Conservation (phyloP, 768 basidiomycete species). For the Sistotremastrum niveocremeum region DNA sequence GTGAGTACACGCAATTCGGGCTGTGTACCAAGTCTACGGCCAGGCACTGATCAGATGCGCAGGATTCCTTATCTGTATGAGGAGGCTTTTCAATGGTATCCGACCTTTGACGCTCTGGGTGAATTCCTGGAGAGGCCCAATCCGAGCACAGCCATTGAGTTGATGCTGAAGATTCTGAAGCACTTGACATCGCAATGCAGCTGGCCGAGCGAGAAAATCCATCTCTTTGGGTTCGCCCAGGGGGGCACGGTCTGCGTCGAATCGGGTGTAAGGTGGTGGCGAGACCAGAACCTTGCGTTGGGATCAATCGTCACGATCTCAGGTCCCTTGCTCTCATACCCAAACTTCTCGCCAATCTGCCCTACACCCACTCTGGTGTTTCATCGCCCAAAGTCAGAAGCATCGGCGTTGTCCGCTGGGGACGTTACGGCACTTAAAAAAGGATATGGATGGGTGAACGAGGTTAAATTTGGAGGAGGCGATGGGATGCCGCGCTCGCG, state of each 20-base stretch:
- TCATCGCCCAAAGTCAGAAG: slow-evolving; percentile 36
- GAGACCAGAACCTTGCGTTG: slow-evolving; percentile 19
- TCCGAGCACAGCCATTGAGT: slow-evolving; percentile 51
- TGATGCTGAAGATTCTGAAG: slow-evolving; percentile 36
- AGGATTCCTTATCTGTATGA: slow-evolving; percentile 73
- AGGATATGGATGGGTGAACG: slow-evolving; percentile 37
- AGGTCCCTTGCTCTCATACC: slow-evolving; percentile 69
- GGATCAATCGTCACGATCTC: slow-evolving; percentile 58
- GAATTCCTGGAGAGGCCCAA: slow-evolving; percentile 58
- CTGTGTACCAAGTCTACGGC: too few relatives aligned
- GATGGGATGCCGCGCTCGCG: slow-evolving; percentile 57
- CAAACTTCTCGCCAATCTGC: slow-evolving; percentile 38
- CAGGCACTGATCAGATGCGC: slow-evolving; percentile 3
- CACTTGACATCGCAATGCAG: slow-evolving; percentile 45
- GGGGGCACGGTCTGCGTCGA: slow-evolving; percentile 73
- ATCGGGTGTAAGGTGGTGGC: slow-evolving; percentile 43
- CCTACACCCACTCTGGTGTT: slow-evolving; percentile 52
- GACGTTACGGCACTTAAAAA: slow-evolving; percentile 42
- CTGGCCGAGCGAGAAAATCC: slow-evolving; percentile 62
- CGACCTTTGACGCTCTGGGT: slow-evolving; percentile 68
- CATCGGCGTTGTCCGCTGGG: slow-evolving; percentile 28
- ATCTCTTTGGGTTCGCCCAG: slow-evolving; percentile 81
- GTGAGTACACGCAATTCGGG: slow-evolving; percentile 24
- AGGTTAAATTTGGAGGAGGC: slow-evolving; percentile 28
- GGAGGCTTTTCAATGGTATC: slow-evolving; percentile 77